Base-by-base conservation (phyloP, 352 stramenopile species). In the Phytophthora idaei region DNA sequence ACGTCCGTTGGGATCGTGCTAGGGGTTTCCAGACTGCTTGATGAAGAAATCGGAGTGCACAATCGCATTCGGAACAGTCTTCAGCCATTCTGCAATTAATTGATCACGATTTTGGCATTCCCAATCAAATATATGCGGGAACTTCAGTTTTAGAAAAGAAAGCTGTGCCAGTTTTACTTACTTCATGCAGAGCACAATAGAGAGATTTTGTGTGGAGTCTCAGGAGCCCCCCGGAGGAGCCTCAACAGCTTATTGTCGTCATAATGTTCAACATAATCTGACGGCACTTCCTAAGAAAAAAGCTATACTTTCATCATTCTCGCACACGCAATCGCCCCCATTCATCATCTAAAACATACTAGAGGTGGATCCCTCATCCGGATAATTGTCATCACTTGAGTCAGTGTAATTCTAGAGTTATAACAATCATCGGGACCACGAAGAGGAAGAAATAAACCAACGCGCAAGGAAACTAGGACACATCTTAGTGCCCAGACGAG, bases 391-490 rank as follows among this genome's bases (percentile, higher is more conserved):
- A 77, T 85, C 80, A 86, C 73, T 74, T 60, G 49, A 63, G 71
- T 86, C 80, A 85, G 80, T 87, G 80, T 89, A 89, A 89, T 89
- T 89, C 80, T 89, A 89, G 80, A 89, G 77, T 63, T 81, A 74
- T 36, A 42, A 57, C 37, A 72, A 73, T 78, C 71, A 78, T 65
- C 25, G 61, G 71, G 61, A 66, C 34, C 46, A 68, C 7, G 31
- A 57, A 34, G 17, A 34, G 21, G 21, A 21, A 21, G 21, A 21
- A 21, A 21, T 21, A 21, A 21, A 21, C 21, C 21, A 21, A 21
- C 21, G 1, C 21, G 0, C 21, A 21, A 0, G 21, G 17, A 21
- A 21, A 21, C 21, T 1, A 21, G 17, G 10, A 39, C 21, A 47
- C 10, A n/a, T 21, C 11, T 36, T 10, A 27, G 39, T 25, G 39